A percentile compares a stretch with the other conserved stretches of the same genome.
Evolutionary conservation across 2,329 filamentous ascomycete genomes (phyloP).

Genomic region (Penicillium brasilianum): DNA sequence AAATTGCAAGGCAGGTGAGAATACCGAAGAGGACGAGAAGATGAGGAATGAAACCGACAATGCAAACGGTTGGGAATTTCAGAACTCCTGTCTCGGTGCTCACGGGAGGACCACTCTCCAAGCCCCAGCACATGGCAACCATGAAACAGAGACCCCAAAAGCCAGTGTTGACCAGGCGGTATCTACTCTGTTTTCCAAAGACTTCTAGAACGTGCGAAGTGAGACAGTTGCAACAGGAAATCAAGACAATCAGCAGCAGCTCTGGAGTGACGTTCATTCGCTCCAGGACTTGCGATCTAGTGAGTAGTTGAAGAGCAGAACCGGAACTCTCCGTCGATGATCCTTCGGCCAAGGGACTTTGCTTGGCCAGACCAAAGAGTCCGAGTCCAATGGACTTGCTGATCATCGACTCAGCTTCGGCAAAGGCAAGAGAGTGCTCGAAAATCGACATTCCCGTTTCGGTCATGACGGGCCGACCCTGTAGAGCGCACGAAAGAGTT

Average conservation of each 20-base stretch:
- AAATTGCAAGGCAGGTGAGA: constrained; percentile 74
- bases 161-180: constrained; percentile 82
- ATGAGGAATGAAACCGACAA: constrained; percentile 93
- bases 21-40: constrained; percentile 85
- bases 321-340: constrained; percentile 39
- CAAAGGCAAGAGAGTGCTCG: constrained; percentile 93
- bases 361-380: constrained; percentile 60
- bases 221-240: constrained; percentile 88
- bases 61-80: constrained; percentile 90
- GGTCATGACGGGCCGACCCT: constrained; percentile 76
- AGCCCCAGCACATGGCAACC: constrained; percentile 79
- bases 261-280: constrained; percentile 88
- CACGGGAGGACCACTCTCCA: constrained; percentile 56
- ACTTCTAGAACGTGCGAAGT: constrained; percentile 83
- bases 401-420: constrained; percentile 89
- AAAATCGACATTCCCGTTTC: constrained; percentile 97
- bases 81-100: constrained; percentile 65
- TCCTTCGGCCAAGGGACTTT: constrained; percentile 51
- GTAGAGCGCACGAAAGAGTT: constrained; percentile 83
- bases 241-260: constrained; percentile 80
- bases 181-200: constrained; percentile 76
- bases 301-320: constrained; percentile 46
- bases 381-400: constrained; percentile 78
- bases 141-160: constrained; percentile 93
- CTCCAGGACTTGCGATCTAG: constrained; percentile 66